Evolutionary conservation across 495 filamentous ascomycete species (phyloP), one percentile per base, ranked within the genome.

Genomic region (Tuber umbilicatum): DNA sequence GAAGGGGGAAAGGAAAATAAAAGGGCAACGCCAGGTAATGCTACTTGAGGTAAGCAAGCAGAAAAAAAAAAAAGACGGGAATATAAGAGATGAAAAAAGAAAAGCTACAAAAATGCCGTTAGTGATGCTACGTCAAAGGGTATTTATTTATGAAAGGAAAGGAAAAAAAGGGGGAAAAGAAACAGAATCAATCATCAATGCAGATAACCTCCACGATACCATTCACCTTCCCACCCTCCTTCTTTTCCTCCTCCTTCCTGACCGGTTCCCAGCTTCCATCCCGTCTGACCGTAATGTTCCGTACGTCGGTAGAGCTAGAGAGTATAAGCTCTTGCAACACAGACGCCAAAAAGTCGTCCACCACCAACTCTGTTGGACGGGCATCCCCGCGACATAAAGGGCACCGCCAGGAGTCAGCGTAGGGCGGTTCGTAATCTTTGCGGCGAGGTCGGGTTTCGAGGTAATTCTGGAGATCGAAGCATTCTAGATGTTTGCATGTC

Each of bases 381-480:
- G 80, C 80, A 78, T 81, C 81, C 60, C 76, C 77, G 47, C 73
- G 72, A 70, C 80, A 82, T 73, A 77, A 71, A 31, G 80, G 80
- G 68, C 80, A 82, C 60, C 74, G 79, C 77, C 79, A 82, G 14
- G 80, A 73, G 47, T 82, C 80, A 17, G 81, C 73, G 35, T 75
- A 77, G 27, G 80, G 80, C 37, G 80, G 80, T 50, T 82, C 80
- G 70, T 75, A 73, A 68, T 82, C 74, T 72, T 73, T 77, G 27
- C 78, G 76, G 37, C 80, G 76, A 39, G 80, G 77, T 70, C 80
- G 74, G 60, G 77, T 79, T 12, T 75, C 71, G 41, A 82, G 70
- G 21, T 77, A 82, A 71, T 82, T 82, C 45, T 78, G 75, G 64
- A 82, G 79, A 71, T 82, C 80, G 64, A 82, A 82, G 55, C 80